Conservation (phyloP, 331 rosid genomes). For the Spiraea crenata region DNA sequence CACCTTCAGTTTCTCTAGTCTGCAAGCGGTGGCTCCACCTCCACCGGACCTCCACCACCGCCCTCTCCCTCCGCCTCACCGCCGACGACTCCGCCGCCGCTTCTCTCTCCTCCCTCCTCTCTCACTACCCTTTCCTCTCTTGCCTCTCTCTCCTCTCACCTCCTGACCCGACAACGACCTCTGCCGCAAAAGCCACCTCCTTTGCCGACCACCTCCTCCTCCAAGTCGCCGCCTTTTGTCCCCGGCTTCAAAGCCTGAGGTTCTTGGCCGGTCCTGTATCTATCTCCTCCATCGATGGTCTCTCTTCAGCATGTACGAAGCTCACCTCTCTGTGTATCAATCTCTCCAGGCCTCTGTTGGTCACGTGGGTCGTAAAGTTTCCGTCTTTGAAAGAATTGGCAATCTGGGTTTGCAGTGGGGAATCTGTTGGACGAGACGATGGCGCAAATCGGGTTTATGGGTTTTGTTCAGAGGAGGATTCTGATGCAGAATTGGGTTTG, state of each 20-base stretch:
- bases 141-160: conserved; percentile 54
- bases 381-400: conserved; percentile 54
- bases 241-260: conserved; percentile 50
- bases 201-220: conserved; percentile 39
- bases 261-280: conserved; percentile 54
- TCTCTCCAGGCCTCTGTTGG: conserved; percentile 57
- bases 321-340: conserved; percentile 55
- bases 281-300: conserved; percentile 55
- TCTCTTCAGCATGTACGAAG: conserved; percentile 47
- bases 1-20: conserved; percentile 65
- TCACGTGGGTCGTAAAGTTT: conserved; percentile 55
- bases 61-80: conserved; percentile 60
- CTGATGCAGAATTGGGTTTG: conserved; percentile 39
- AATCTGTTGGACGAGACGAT: conserved; percentile 14
- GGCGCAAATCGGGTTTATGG: conserved; percentile 20
- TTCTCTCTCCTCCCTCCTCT: conserved; percentile 50
- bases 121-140: conserved; percentile 61
- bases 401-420: conserved; percentile 30
- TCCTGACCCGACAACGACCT: conserved; percentile 17
- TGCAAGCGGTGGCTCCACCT: conserved; percentile 87
- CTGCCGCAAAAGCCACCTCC: conserved; percentile 4
- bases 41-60: conserved; percentile 58
- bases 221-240: conserved; percentile 32
- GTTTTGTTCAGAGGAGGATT: conserved; percentile 30
- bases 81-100: conserved; percentile 31